Evolutionary conservation across 2,329 filamentous ascomycete species (phyloP).

Genomic region (Verticillium zaregamsianum): DNA sequence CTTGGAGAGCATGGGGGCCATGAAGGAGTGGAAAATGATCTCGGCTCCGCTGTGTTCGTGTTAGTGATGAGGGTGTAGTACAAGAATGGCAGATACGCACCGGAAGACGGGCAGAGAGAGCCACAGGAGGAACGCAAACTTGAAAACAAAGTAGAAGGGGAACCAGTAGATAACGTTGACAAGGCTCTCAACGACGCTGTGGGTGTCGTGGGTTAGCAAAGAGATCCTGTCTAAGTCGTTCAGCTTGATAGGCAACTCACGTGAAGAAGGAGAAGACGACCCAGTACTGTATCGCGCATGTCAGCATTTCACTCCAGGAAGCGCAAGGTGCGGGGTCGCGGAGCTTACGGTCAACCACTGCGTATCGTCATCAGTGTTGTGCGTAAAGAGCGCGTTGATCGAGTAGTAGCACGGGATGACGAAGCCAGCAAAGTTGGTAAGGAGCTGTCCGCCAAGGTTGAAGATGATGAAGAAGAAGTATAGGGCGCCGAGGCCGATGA

Average conservation of each 20-base stretch:
- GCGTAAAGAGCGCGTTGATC: conserved; percentile 69
- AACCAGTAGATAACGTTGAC: conserved; percentile 89
- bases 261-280: conserved; percentile 81
- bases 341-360: conserved; percentile 69
- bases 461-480: conserved; percentile 93
- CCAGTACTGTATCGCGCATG: conserved; percentile 62
- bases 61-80: conserved; percentile 5
- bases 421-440: conserved; percentile 84
- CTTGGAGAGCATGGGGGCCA: conserved; percentile 85
- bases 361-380: conserved; percentile 71
- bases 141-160: conserved; percentile 99
- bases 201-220: neutral
- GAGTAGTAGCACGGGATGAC: conserved; percentile 83
- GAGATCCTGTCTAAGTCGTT: conserved; percentile 11
- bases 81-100: conserved; percentile 50
- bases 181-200: conserved; percentile 71
- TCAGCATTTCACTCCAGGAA: neutral
- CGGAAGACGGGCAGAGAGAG: conserved; percentile 90
- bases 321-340: neutral
- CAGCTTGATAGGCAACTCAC: conserved; percentile 31
- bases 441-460: conserved; percentile 84
- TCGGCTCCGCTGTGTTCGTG: conserved; percentile 72
- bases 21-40: conserved; percentile 92
- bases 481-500: conserved; percentile 69
- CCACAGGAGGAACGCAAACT: conserved; percentile 97